phyloP scores from a whole-genome alignment of 805 yeast species.

The Myxozyma neotropica region DNA sequence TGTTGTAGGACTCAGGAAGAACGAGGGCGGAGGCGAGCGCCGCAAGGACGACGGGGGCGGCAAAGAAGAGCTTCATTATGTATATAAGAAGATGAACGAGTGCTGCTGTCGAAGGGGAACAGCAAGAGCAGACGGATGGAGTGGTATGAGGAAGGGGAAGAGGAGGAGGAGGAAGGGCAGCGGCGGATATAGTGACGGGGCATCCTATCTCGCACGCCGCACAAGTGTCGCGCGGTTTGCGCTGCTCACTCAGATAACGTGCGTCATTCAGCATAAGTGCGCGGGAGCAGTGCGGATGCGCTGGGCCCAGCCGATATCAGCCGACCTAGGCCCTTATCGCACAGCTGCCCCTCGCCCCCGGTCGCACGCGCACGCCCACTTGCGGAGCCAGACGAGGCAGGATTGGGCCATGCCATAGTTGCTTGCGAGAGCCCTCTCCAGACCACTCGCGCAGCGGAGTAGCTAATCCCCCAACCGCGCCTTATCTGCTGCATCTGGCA shows the following conservation, averaged over 20 bases:
- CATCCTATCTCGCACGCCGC: constrained; percentile 1
- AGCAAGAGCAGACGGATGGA: constrained; percentile 1
- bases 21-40: constrained; percentile 32
- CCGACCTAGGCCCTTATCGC: constrained; percentile 4
- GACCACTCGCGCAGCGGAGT: too few relatives aligned
- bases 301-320: not conserved
- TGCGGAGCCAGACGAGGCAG: too few relatives aligned
- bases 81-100: not conserved
- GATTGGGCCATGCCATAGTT: too few relatives aligned
- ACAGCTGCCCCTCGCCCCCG: not conserved
- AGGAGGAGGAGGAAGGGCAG: constrained; percentile 3
- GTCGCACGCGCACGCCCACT: too few relatives aligned
- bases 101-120: not conserved
- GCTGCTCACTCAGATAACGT: not conserved
- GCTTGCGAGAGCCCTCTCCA: too few relatives aligned
- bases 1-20: constrained; percentile 24
- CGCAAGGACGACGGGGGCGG: constrained; percentile 23
- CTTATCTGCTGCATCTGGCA: too few relatives aligned
- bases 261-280: constrained; percentile 11
- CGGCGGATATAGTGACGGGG: not conserved
- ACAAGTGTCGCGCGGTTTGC: not conserved
- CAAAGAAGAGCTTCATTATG: constrained; percentile 28
- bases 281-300: not conserved
- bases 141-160: constrained; percentile 1
- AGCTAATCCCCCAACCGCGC: too few relatives aligned